These are phyloP conservation scores for Chloranthus sessilifolius DNA, from an alignment of 164 flowering plant species.

Conservation along the genomic window DNA sequence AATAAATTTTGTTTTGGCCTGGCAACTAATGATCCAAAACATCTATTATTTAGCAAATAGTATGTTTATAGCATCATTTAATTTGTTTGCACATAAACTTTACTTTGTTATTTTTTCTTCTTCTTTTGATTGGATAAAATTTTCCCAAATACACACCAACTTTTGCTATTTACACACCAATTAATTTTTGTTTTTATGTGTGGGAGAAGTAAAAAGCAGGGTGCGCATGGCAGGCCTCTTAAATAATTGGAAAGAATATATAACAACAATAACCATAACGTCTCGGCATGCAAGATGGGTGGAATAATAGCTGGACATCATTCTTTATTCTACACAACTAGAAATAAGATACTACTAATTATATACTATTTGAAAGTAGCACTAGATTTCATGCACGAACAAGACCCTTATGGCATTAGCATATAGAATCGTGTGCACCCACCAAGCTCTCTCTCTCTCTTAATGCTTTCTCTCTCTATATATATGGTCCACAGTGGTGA, in stretches of 20 bases:
- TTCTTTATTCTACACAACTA: slow-evolving; percentile 27
- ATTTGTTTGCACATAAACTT: no score
- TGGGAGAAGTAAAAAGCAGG: no score
- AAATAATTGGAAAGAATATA: slow-evolving; percentile 6
- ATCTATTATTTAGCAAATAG: no score
- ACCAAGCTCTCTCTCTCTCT: slow-evolving; percentile 11
- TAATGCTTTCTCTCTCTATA: slow-evolving; percentile 4
- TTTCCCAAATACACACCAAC: no score
- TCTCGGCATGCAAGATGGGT: slow-evolving; percentile 17
- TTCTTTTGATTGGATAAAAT: no score
- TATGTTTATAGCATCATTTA: no score
- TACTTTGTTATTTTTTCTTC: no score
- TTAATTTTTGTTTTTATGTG: no score
- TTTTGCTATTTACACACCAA: no score
- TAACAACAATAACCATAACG: slow-evolving; percentile 15
- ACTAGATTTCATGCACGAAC: slow-evolving; percentile 19
- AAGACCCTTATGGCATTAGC: slow-evolving; percentile 4
- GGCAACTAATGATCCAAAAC: no score
- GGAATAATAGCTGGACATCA: slow-evolving; percentile 42
- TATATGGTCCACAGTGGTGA: slow-evolving; percentile 8
- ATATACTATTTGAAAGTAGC: slow-evolving; percentile 19
- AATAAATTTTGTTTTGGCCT: no score
- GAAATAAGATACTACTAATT: slow-evolving; percentile 10
- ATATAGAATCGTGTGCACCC: slow-evolving; percentile 31
- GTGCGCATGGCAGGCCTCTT: no score